Evolutionary conservation across 495 filamentous ascomycete species (phyloP).

Genomic region (Talaromyces trachyspermus): DNA sequence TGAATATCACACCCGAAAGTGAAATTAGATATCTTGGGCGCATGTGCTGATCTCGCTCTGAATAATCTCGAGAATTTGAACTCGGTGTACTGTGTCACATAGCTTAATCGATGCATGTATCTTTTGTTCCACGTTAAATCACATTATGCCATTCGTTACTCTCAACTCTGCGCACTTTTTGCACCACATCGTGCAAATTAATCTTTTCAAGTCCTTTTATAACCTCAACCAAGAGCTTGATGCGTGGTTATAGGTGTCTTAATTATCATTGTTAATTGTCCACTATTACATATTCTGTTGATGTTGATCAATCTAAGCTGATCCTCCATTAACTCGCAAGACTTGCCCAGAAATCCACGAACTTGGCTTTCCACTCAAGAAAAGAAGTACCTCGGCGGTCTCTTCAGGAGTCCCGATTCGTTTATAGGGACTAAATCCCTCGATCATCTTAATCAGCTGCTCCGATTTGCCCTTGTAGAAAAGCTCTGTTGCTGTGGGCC

Average conservation of each 20-base stretch:
- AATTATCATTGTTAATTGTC: not conserved
- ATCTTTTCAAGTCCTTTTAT: not conserved
- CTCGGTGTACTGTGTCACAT: not conserved
- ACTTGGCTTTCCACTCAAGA: slow-evolving; percentile 41
- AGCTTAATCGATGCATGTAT: not conserved
- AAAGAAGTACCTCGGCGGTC: slow-evolving; percentile 48
- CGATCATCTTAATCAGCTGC: slow-evolving; percentile 45
- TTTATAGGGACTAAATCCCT: slow-evolving; percentile 43
- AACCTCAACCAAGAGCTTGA: not conserved
- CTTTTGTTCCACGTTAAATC: not conserved
- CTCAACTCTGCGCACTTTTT: not conserved
- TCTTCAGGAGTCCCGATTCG: slow-evolving; percentile 55
- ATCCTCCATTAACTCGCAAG: slow-evolving; percentile 51
- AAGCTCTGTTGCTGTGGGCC: slow-evolving; percentile 59
- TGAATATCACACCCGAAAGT: not conserved
- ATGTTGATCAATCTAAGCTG: not conserved
- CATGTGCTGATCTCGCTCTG: not conserved
- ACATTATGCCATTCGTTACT: not conserved
- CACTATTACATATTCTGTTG: not conserved
- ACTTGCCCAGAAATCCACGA: slow-evolving; percentile 60
- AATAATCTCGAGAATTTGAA: not conserved
- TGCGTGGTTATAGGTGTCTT: not conserved
- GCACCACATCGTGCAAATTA: not conserved
- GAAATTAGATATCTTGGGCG: not conserved
- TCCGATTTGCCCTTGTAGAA: slow-evolving; percentile 57